Conservation (phyloP, 116 monocot species). For the Iris pallida region DNA sequence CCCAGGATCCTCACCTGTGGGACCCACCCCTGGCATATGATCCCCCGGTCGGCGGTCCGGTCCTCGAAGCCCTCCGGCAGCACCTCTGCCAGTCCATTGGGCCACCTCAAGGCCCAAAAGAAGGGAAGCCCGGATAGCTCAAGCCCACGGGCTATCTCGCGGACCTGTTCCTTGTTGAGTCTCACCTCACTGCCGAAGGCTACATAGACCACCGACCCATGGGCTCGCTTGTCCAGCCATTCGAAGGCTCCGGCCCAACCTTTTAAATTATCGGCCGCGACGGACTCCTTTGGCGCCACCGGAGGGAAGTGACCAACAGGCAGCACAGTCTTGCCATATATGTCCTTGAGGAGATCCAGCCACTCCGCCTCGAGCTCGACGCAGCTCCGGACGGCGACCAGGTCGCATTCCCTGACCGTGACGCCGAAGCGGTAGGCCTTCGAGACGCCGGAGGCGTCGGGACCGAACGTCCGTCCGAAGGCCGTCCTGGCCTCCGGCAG, state of each 20-base stretch:
- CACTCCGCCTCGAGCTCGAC: slow-evolving; percentile 12
- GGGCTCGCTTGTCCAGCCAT: slow-evolving; percentile 21
- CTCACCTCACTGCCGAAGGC: slow-evolving; percentile 29
- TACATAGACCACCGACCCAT: slow-evolving; percentile 17
- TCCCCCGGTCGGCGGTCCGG: slow-evolving; percentile 5
- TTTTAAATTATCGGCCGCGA: not conserved
- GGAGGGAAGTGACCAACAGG: slow-evolving; percentile 22
- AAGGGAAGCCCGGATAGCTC: slow-evolving; percentile 18
- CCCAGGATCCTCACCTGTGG: slow-evolving; percentile 24
- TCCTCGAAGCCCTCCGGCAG: not conserved
- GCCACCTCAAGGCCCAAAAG: slow-evolving; percentile 23
- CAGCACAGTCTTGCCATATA: slow-evolving; percentile 17
- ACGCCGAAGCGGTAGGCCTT: slow-evolving; percentile 5
- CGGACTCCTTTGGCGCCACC: not conserved
- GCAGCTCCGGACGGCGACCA: slow-evolving; percentile 15
- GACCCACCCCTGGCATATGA: slow-evolving; percentile 12
- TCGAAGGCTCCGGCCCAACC: not conserved
- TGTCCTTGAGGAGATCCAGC: slow-evolving; percentile 9
- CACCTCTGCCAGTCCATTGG: not conserved
- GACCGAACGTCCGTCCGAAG: not conserved
- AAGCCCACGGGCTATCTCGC: slow-evolving; percentile 24
- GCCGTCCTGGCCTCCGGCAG: slow-evolving; percentile 7
- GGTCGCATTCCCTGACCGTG: not conserved
- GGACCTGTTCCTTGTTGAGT: slow-evolving; percentile 2
- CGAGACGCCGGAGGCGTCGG: slow-evolving; percentile 1